Base-by-base conservation (phyloP, 495 filamentous ascomycete species). In the Tuber aestivum region DNA sequence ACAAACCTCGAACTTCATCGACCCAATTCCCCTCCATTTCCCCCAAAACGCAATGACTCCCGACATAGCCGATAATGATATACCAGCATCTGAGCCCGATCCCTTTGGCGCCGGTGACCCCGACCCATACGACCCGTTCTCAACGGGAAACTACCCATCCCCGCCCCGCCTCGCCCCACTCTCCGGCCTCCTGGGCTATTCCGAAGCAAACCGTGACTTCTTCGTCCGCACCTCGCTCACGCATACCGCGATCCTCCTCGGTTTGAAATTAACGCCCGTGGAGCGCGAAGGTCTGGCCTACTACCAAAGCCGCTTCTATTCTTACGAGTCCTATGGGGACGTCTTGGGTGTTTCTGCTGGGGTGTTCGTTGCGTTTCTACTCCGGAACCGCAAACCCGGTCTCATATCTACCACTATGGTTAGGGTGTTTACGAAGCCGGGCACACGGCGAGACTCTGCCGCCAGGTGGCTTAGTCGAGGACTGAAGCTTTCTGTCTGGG, bases 301-400 rank as follows among this genome's bases (percentile, higher is more conserved):
- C 70, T 82, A 82, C 70, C 65, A 79, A 41, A 38, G 69, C 32
- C 45, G 78, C 21, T 81, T 82, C 41, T 82, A 82, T 74, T 44
- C 76, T 0, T 78, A 81, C 56, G 76, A 82, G 40, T 78, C 80
- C 21, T 78, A 77, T 48, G 80, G 79, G 23, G 73, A 76, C 56
- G 9, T 76, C 37, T 21, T 76, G 6, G 80, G 80, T 10, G 75
- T 72, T 35, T 9, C 72, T 1, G 40, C 72, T 21, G 80, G 80
- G 23, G 32, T 68, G 0, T 20, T 73, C 0, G 48, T 82, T 32
- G 76, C 74, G 14, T 71, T 37, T 23, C 38, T 65, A 20, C 70
- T 79, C 2, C 76, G 70, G 0, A 45, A 75, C 27, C 78, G 72
- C 32, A 74, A 45, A 9, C 72, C 78, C 10, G 76, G 78, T 12